Evolutionary conservation across 768 basidiomycete species (phyloP), one percentile per base, ranked within the genome.

Genomic region (Kwoniella sp.): DNA sequence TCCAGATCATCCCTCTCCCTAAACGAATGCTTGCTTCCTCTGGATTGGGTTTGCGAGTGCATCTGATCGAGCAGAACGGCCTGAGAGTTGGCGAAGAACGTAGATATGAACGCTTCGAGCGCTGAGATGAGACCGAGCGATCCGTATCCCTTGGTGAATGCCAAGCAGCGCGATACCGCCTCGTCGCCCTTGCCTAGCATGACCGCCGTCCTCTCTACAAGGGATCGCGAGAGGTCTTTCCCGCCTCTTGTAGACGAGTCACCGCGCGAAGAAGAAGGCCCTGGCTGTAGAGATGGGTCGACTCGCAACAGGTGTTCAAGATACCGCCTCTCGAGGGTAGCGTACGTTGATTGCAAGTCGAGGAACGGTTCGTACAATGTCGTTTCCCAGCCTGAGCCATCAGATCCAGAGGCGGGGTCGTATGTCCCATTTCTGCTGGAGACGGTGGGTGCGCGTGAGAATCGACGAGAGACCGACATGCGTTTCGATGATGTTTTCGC

Each of bases 361-460:
- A 95, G 84, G 82, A 97, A 98, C 1, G 95, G 92, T 76, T 94
- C 93, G 77, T 93, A 96, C 17, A 99, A 83, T 56, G 90, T 88
- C 61, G 88, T 89, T 73, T 97, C 93, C 96, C 96, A 98, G 22
- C 68, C 60, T 23, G 63, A 37, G 23, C 55, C 58, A 29, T 53
- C 52, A 7, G 52, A 34, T 7, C 41, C 41, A 17, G 67, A 41
- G 4, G 15, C 20, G 7, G 63, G 51, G 50, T 57, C 56, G 23
- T 23, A 25, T 17, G 41, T 8, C 5, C 15, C 41, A 20, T 17
- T 45, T 8, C 11, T 17, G 2, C 41, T n/a, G n/a, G 30, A 53
- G n/a, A 29, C 65, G 23, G 65, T 55, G 1, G 67, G 55, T 51
- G 66, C 72, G 63, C 72, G 65, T 63, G 66, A 81, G 79, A 67